Conservation (phyloP, 345 rosid genomes). For the Cardamine chenopodiifolia region DNA sequence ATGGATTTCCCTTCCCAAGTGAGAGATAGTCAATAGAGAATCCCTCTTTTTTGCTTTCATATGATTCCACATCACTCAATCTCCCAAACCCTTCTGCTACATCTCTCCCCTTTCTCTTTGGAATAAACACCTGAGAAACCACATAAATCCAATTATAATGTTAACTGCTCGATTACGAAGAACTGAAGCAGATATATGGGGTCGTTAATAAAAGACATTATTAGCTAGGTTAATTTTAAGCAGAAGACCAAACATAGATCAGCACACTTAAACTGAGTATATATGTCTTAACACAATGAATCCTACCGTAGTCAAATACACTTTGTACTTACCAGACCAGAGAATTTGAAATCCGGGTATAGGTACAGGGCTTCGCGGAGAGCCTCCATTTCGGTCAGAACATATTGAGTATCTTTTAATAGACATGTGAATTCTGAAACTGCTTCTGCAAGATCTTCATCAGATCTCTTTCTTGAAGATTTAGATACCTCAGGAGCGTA, state of each 20-base stretch:
- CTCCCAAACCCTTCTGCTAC: constrained; percentile 51
- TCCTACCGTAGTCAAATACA: not conserved
- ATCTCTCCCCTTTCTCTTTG: constrained; percentile 51
- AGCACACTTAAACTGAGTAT: not conserved
- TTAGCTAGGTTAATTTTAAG: not conserved
- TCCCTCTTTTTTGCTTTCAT: constrained; percentile 40
- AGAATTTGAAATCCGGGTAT: constrained; percentile 47
- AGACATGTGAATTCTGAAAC: constrained; percentile 58
- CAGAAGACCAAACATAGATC: constrained; percentile 11
- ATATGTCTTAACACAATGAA: constrained; percentile 1
- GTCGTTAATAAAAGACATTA: not conserved
- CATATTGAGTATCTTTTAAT: constrained; percentile 51
- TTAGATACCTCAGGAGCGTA: constrained; percentile 66
- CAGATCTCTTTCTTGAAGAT: constrained; percentile 52
- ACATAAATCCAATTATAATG: not conserved
- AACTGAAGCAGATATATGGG: constrained; percentile 8
- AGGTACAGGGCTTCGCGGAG: constrained; percentile 46
- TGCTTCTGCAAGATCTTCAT: constrained; percentile 60
- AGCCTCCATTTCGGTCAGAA: constrained; percentile 46
- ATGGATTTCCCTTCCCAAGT: constrained; percentile 61
- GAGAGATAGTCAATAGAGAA: constrained; percentile 48
- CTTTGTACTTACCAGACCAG: constrained; percentile 66
- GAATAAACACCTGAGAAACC: constrained; percentile 59
- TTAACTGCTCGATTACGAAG: not conserved
- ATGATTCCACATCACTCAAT: constrained; percentile 45